These are phyloP conservation scores for Phlyctochytrium bullatum DNA, from an alignment of 192 early-diverging fungal genomes.

Conservation along the genomic window DNA sequence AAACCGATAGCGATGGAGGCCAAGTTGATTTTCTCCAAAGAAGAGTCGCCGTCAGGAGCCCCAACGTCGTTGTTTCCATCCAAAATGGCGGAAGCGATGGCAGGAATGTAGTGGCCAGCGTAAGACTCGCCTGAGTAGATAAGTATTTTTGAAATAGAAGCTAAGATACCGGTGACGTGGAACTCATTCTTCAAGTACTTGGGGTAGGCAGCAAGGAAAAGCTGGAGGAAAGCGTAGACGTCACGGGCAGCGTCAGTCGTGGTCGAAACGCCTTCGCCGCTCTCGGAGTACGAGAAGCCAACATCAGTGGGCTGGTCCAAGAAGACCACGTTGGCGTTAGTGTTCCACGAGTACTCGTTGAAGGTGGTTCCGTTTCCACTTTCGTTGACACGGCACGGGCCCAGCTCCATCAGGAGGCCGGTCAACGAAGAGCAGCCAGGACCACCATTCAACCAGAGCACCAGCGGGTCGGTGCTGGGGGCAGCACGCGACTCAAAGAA, in stretches of 20 bases:
- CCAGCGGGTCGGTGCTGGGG: conserved; percentile 71
- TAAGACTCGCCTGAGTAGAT: conserved; percentile 27
- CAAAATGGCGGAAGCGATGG: conserved; percentile 77
- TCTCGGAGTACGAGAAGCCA: conserved; percentile 77
- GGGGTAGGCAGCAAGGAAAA: conserved; percentile 85
- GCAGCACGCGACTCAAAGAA: conserved; percentile 91
- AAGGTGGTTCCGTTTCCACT: conserved; percentile 62
- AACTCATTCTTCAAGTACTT: conserved; percentile 77
- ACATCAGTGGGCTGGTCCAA: conserved; percentile 74
- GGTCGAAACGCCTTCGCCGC: conserved; percentile 56
- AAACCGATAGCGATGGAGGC: conserved; percentile 56
- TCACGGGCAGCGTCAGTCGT: conserved; percentile 78
- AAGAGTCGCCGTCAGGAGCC: conserved; percentile 19
- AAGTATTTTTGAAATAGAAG: conserved; percentile 8
- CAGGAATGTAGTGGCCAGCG: conserved; percentile 91
- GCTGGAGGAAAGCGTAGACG: conserved; percentile 88
- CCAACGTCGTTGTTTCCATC: conserved; percentile 64
- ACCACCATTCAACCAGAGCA: conserved; percentile 75
- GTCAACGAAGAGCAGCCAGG: conserved; percentile 75
- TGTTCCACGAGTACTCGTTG: conserved; percentile 88
- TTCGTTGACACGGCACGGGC: conserved; percentile 80
- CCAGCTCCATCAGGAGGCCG: conserved; percentile 75
- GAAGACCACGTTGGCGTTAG: conserved; percentile 67
- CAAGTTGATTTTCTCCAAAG: conserved; percentile 25
- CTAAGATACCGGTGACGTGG: conserved; percentile 74